Evolutionary conservation across 805 yeast genomes (phyloP), one percentile per base, ranked within the genome.

Genomic region (Tetrapisispora namnaoensis): DNA sequence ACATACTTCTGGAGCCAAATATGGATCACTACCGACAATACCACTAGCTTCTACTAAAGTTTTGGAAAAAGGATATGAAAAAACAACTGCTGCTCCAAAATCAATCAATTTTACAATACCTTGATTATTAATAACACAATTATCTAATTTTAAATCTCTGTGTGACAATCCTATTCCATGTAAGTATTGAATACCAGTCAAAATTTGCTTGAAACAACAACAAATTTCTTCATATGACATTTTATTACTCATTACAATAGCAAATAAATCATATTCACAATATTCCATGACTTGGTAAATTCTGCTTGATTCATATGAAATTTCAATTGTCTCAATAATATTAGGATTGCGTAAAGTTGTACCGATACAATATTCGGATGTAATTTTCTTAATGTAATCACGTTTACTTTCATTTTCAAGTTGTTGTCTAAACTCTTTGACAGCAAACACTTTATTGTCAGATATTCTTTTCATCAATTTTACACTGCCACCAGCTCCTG

Each of bases 401-500:
- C 93, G 76, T 56, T 80, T 78, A 3, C 84, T 72, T 66, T 89
- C 96, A 47, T 79, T 78, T 41, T 76, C 73, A 54, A 82, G 80
- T 61, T 83, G 79, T 24, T 86, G 78, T 54, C 96, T 75, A 64
- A 89, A 90, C 65, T 89, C 96, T 66, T 89, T 89, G 24, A 89
- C 95, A 0, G 97, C 97, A 72, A 86, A 88, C 2, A 85, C 76
- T 58, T 79, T 76, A 28, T 71, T 68, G 66, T 89, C 96, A 2
- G 77, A 66, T 5, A 77, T 67, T 54, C 95, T 69, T 48, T 74
- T 80, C 42, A 88, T 82, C 42, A 89, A 71, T 57, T 81, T 80
- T 30, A 89, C 97, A 17, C 83, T 76, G 4, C 97, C 97, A 45
- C 96, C 96, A 1, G 96, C 96, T 45, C 97, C 97, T 21, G 90